Conservation (phyloP, 768 basidiomycete species). For the Rhodotorula graminis region DNA sequence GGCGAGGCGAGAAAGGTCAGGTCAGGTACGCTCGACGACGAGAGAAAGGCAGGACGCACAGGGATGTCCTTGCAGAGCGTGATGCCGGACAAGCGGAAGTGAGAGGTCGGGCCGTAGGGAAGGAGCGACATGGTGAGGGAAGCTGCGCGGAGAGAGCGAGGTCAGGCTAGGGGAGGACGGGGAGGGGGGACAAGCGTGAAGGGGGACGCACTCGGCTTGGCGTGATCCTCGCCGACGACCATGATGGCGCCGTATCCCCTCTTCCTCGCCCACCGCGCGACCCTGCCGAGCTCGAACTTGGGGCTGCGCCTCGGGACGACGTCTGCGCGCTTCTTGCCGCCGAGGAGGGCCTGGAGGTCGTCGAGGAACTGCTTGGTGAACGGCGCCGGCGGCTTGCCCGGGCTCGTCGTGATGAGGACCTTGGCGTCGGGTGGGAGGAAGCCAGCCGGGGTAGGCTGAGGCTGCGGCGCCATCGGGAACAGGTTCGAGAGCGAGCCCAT, state of each 20-base stretch:
- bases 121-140: conserved; percentile 87
- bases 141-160: conserved; percentile 53
- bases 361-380: conserved; percentile 38
- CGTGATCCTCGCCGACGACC: conserved; percentile 93
- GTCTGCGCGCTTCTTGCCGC: conserved; percentile 54
- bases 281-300: conserved; percentile 90
- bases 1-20: too few relatives aligned
- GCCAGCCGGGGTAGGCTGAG: conserved; percentile 50
- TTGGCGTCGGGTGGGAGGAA: conserved; percentile 30
- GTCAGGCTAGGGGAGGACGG: background rate
- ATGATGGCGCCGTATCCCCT: conserved; percentile 81
- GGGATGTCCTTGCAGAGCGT: conserved; percentile 80
- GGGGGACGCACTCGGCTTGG: conserved; percentile 72
- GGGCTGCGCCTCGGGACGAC: conserved; percentile 72
- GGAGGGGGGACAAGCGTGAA: background rate
- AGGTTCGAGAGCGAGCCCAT: conserved; percentile 44
- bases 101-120: conserved; percentile 86
- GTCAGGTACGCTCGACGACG: too few relatives aligned
- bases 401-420: conserved; percentile 39
- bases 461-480: conserved; percentile 56
- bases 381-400: conserved; percentile 37
- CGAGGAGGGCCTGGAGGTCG: conserved; percentile 46
- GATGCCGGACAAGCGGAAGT: conserved; percentile 87
- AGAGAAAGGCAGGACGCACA: conserved; percentile 49
- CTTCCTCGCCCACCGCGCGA: conserved; percentile 87